A percentile compares a stretch with the other conserved stretches of the same genome.
phyloP scores from a whole-genome alignment of 148 eudicot genomes.

The Cornus florida region DNA sequence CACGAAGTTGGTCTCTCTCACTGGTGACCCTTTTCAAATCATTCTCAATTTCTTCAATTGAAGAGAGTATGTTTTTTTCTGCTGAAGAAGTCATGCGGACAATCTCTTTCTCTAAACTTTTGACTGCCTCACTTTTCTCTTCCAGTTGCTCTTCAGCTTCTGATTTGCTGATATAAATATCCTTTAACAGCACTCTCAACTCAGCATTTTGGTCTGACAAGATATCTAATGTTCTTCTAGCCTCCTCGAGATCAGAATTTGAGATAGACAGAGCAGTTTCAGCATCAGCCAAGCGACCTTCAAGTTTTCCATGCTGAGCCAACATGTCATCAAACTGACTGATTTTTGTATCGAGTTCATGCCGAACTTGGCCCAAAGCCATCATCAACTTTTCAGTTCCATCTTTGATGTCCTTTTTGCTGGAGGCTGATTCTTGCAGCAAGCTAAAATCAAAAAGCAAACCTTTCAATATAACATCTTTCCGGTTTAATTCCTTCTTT shows the following conservation, averaged over 20 bases:
- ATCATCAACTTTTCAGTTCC: constrained; percentile 40
- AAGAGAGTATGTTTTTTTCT: constrained; percentile 28
- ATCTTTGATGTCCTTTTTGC: constrained; percentile 50
- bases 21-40: constrained; percentile 32
- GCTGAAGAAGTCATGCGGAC: constrained; percentile 38
- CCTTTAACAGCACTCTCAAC: constrained; percentile 44
- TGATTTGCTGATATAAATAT: constrained; percentile 43
- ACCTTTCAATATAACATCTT: constrained; percentile 54
- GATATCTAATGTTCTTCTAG: constrained; percentile 30
- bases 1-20: constrained; percentile 48
- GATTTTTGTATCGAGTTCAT: constrained; percentile 45
- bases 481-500: constrained; percentile 47
- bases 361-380: constrained; percentile 43
- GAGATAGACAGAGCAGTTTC: constrained; percentile 38
- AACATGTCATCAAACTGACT: constrained; percentile 40
- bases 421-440: constrained; percentile 60
- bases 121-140: constrained; percentile 51
- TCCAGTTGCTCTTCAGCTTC: constrained; percentile 48
- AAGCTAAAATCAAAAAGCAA: constrained; percentile 60
- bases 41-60: constrained; percentile 35
- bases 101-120: constrained; percentile 52
- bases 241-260: constrained; percentile 44
- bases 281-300: constrained; percentile 36
- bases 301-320: constrained; percentile 34
- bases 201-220: constrained; percentile 43